A percentile compares a stretch with the other conserved stretches of the same genome.
Conservation (phyloP, 192 early-diverging fungal genomes). For the Entomortierella parvispora region DNA sequence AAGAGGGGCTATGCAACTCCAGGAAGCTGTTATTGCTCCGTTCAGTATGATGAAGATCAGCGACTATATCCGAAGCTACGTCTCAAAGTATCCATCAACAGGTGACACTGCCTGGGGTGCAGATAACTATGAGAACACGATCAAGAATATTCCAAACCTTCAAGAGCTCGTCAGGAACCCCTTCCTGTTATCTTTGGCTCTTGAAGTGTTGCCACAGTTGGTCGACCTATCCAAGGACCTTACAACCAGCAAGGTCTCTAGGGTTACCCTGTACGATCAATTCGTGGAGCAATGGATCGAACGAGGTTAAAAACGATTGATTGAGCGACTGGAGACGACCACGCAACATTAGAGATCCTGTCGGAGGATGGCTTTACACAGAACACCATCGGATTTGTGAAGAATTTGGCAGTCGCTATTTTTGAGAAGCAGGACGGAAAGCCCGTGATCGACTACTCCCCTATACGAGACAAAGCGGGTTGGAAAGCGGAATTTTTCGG, state of each 20-base stretch:
- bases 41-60: background rate
- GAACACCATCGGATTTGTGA: background rate
- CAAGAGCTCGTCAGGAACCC: slow-evolving; percentile 11
- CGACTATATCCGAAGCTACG: too few relatives aligned
- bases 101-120: background rate
- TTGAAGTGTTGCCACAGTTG: background rate
- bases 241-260: background rate
- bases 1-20: background rate
- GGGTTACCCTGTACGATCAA: background rate
- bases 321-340: too few relatives aligned
- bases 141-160: slow-evolving; percentile 1
- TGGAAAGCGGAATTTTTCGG: background rate
- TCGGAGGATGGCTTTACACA: background rate
- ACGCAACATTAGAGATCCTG: background rate
- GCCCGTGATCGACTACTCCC: background rate
- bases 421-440: background rate
- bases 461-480: background rate
- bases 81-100: background rate
- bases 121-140: background rate
- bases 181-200: slow-evolving; percentile 3
- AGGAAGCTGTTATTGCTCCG: slow-evolving; percentile 6
- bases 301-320: background rate
- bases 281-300: background rate
- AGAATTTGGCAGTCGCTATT: background rate
- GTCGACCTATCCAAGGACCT: too few relatives aligned